Evolutionary conservation across 2,329 filamentous ascomycete species (phyloP), one percentile per base, ranked within the genome.

Genomic region (Fusarium anguioides): DNA sequence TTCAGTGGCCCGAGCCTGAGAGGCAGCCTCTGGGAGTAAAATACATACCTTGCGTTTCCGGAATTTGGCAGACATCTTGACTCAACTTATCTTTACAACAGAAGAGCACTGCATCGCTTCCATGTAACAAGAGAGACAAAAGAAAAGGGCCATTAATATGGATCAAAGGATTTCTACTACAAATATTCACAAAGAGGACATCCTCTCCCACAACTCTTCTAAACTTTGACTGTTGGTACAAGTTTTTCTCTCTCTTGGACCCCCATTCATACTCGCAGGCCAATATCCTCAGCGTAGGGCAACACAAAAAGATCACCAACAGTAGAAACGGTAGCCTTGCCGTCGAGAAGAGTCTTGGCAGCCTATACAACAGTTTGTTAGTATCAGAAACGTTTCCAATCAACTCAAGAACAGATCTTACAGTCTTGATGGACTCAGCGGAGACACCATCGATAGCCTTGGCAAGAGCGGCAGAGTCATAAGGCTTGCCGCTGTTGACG

Each of bases 281-380:
- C 96, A 79, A 99, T 86, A 78, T 99, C 96, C 82, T 94, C 92
- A 71, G 94, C 96, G 78, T 91, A 99, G 58, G 96, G 96, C 77
- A 99, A 89, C 75, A 91, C 87, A 81, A 93, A 91, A 74, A 99
- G 87, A 79, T 99, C 96, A 80, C 96, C 96, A 66, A 98, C 94
- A 60, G 93, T 86, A 66, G 93, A 91, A 67, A 97, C 92, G 52
- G 93, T 91, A 49, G 95, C 94, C 87, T 94, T 98, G 81, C 89
- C 89, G 71, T 94, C 91, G 69, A 98, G 84, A 73, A 97, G 86
- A 77, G 90, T 84, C 86, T 97, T 96, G 76, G 94, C 94, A 76
- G 91, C 89, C 94, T 98, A 76, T 47, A 42, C 20, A 74, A 71
- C 35, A 15, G 27, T 21, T n/a, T n/a, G 74, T 77, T 55, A 75